Evolutionary conservation across 2,329 filamentous ascomycete genomes (phyloP), one percentile per base, ranked within the genome.

Genomic region (Pyricularia sp.): DNA sequence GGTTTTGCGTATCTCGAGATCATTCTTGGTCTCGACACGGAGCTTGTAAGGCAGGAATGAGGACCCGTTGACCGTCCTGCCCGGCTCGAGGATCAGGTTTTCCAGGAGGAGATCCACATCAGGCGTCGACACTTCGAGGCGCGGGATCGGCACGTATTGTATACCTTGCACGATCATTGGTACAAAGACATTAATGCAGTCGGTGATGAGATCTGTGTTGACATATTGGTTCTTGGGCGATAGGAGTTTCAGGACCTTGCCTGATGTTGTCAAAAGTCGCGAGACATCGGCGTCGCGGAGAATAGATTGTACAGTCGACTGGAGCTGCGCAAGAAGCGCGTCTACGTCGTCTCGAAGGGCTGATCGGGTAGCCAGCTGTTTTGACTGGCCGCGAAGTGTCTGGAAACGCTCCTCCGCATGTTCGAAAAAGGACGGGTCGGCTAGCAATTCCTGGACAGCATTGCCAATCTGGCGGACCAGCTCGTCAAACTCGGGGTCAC

Each of bases 21-120:
- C 91, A 74, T 96, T 97, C 78, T 90, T 90, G 0, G 92, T 94
- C 71, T 93, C 90, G 3, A 97, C 81, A 64, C 91, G 90, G 68
- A 97, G 83, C 69, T 89, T 88, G 80, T 93, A 94, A 0, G 94
- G 94, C 0, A 98, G 83, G 82, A 98, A 98, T 0, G 94, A 97
- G 3, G 91, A 92, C 71, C 90, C 82, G 77, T 97, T 94, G 74
- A 97, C 84, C 0, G 93, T 96, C 69, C 84, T 84, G 7, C 94
- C 94, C 0, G 94, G 94, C 75, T 97, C 92, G 36, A 98, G 84
- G 70, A 98, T 91, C 36, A 98, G 83, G 72, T 97, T 97, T 76
- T 98, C 94, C 2, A 98, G 81, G 0, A 98, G 81, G 5, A 98
- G 85, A 73, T 97, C 94, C 68, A 97, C 84, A 42, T 92, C 88